Base-by-base conservation (phyloP, 1,139 yeast genomes). In the Debaryomyces nepalensis region DNA sequence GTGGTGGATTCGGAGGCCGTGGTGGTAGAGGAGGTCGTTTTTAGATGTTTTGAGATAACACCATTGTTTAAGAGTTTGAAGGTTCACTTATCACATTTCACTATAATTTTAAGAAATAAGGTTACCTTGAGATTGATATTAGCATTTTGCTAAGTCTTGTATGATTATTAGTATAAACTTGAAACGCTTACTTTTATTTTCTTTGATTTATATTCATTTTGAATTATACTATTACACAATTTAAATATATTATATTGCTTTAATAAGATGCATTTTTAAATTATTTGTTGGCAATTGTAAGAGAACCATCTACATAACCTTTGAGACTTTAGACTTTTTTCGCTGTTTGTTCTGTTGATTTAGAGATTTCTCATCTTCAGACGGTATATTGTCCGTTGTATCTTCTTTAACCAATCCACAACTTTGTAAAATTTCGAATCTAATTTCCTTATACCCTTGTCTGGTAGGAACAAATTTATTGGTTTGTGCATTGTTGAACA, bases 1-100 rank as follows among this genome's bases (percentile, higher is more conserved):
- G 43, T 18, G 71, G 76, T 45, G 71, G 77, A 42, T 63, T 67
- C 36, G 75, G 77, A 39, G 64, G 65, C 40, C 62, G 73, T 46
- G 42, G 46, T 46, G 71, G 73, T 27, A 47, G 61, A 20, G 59
- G 62, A 27, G 58, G 52, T 21, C 50, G 55, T 45, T 50, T 45
- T 39, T 51, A 48, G 42, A 15, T 30, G 16, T 9, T 14, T 20
- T 7, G 26, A 31, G 34, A 20, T 20, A 16, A 15, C n/a, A n/a
- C n/a, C n/a, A 31, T 16, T 23, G 20, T 23, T 31, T 19, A 16
- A 31, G 20, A 24, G 20, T 20, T 20, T 31, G 26, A 31, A 21
- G 11, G 18, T 10, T 31, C 37, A 20, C 32, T 35, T 10, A 26
- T 24, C 30, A 26, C 26, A 20, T 11, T 15, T 26, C 26, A 23